These are phyloP conservation scores for Cystobasidium onofrii DNA, from an alignment of 768 basidiomycete genomes.

Conservation along the genomic window DNA sequence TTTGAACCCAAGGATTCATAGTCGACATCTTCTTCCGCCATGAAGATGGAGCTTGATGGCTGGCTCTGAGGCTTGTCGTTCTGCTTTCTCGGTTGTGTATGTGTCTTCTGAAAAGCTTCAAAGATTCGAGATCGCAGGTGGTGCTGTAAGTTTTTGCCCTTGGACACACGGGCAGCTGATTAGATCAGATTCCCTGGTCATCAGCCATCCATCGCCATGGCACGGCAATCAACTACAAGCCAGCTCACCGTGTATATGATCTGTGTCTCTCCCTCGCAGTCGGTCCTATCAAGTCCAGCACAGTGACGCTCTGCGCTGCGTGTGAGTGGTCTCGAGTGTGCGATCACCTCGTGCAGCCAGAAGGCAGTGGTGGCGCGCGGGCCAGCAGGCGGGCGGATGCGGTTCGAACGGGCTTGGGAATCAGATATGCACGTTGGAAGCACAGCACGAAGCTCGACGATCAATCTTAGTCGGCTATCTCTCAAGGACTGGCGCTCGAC, in stretches of 20 bases:
- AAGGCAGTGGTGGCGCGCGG: background rate
- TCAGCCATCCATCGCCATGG: background rate
- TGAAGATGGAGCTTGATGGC: background rate
- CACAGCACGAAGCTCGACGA: too few species aligned
- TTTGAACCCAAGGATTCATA: conserved; percentile 60
- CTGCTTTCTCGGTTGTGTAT: too few species aligned
- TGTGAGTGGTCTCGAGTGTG: background rate
- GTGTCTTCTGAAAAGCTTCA: background rate
- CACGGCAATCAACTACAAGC: background rate
- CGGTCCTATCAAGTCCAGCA: background rate
- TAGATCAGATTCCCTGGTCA: background rate
- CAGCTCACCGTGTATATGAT: background rate
- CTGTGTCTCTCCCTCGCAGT: background rate
- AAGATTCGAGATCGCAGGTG: background rate
- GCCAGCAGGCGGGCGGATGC: background rate
- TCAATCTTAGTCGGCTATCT: too few species aligned
- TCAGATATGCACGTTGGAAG: too few species aligned
- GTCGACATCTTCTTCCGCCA: conserved; percentile 34
- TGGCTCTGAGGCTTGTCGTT: too few species aligned
- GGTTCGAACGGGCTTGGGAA: too few species aligned
- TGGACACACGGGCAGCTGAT: too few species aligned
- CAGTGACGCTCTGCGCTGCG: background rate
- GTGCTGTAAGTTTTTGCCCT: too few species aligned
- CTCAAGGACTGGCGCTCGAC: too few species aligned
- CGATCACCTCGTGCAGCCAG: background rate